Percentiles rank a stretch among this genome's conserved stretches.
Conservation (phyloP, 208 protist genomes). For the Naegleria fowleri region DNA sequence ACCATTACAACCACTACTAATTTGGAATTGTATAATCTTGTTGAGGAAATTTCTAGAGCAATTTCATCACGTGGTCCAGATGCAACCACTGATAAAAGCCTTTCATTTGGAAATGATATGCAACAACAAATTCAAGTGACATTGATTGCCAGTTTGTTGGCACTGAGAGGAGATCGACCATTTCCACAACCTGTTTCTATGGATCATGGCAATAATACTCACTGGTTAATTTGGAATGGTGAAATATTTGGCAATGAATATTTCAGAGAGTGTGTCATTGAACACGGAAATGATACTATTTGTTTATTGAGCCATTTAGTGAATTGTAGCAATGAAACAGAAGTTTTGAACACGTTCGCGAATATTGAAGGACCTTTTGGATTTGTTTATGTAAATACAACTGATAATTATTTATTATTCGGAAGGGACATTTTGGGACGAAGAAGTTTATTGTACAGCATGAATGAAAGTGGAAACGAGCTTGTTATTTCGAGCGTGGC, state of each 20-base stretch:
- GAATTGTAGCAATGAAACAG: background rate
- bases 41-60: background rate
- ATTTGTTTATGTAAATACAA: constrained; percentile 9
- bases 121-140: background rate
- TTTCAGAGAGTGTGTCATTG: background rate
- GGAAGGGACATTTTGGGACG: constrained; percentile 4
- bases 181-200: background rate
- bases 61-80: constrained; percentile 11
- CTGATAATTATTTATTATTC: constrained; percentile 1
- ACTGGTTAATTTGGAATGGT: background rate
- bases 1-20: background rate
- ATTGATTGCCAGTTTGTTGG: background rate
- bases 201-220: background rate
- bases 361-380: constrained; percentile 2
- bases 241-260: constrained; percentile 18
- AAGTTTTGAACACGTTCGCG: background rate
- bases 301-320: background rate
- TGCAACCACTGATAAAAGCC: background rate
- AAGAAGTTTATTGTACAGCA: constrained; percentile 15
- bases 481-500: background rate
- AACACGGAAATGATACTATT: background rate
- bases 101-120: no score
- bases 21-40: background rate
- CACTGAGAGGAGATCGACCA: background rate
- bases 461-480: background rate